Conservation (phyloP, 2,329 filamentous ascomycete genomes). For the Mariannaea elegans region DNA sequence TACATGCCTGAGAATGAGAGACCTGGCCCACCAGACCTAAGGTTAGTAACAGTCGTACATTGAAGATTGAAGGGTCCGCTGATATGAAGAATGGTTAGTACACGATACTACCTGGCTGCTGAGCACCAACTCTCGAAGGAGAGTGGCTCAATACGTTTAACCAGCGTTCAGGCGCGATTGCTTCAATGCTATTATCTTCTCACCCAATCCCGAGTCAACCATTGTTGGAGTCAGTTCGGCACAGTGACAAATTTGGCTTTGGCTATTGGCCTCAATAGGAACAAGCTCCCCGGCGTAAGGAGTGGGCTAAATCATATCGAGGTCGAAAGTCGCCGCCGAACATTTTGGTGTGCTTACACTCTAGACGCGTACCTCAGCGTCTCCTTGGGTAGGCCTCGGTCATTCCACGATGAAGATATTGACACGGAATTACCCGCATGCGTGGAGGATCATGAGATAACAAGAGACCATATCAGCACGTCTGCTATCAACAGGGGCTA, state of each 20-base stretch:
- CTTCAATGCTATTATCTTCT: constrained; percentile 55
- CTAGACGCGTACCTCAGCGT: constrained; percentile 37
- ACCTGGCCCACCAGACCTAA: constrained; percentile 36
- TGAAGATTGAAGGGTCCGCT: not conserved
- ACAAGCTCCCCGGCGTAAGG: constrained; percentile 16
- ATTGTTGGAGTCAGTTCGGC: constrained; percentile 58
- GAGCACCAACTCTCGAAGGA: constrained; percentile 51
- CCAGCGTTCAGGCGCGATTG: constrained; percentile 53
- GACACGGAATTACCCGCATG: constrained; percentile 36
- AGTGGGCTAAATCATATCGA: constrained; percentile 32
- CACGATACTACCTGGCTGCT: constrained; percentile 40
- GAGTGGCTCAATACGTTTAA: constrained; percentile 48
- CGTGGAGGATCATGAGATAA: constrained; percentile 34
- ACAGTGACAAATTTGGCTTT: constrained; percentile 50
- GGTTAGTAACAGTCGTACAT: not conserved
- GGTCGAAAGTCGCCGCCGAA: constrained; percentile 34
- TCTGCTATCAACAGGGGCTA: constrained; percentile 17
- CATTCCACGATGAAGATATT: constrained; percentile 39
- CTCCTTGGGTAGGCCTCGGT: constrained; percentile 33
- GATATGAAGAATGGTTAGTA: constrained; percentile 5
- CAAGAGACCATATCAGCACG: constrained; percentile 27
- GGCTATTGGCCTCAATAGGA: constrained; percentile 45
- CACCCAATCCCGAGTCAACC: constrained; percentile 55
- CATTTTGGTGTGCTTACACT: constrained; percentile 39
- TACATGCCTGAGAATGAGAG: constrained; percentile 45